Evolutionary conservation across 192 early-diverging fungal genomes (phyloP).

Genomic region (Mortierella hygrophila): DNA sequence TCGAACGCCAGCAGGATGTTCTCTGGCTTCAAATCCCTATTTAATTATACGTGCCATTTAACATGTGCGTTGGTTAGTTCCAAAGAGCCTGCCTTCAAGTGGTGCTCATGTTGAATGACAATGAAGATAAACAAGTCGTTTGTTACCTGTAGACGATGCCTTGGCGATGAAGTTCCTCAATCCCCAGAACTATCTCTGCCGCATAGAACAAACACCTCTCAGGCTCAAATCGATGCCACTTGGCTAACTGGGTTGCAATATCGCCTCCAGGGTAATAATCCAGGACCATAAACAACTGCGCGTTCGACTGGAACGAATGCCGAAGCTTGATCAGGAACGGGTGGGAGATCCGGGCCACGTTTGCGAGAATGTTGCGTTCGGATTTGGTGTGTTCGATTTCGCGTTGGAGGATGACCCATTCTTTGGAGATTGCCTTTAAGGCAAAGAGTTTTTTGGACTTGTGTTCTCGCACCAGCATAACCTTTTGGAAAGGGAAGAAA

Average conservation of each 20-base stretch:
- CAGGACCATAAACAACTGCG: conserved; percentile 90
- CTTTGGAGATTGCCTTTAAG: conserved; percentile 67
- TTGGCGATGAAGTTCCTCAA: conserved; percentile 88
- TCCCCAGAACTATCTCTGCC: conserved; percentile 88
- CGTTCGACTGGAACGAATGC: conserved; percentile 90
- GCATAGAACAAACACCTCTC: conserved; percentile 86
- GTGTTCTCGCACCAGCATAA: conserved; percentile 62
- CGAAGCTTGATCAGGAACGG: conserved; percentile 92
- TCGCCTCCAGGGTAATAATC: conserved; percentile 94
- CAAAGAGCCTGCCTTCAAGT: background rate
- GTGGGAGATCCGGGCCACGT: conserved; percentile 79
- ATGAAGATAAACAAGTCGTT: background rate
- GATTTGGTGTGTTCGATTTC: conserved; percentile 85
- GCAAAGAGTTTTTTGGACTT: conserved; percentile 62
- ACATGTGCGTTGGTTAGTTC: background rate
- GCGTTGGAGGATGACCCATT: conserved; percentile 79
- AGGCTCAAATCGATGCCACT: conserved; percentile 69
- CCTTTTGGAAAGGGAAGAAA: conserved; percentile 45
- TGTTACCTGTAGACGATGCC: conserved; percentile 85
- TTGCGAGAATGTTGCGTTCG: conserved; percentile 85
- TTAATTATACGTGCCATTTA: background rate
- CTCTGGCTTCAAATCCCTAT: conserved; percentile 84
- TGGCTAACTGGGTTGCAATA: conserved; percentile 87
- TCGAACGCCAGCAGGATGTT: conserved; percentile 79
- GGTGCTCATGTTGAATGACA: background rate